Evolutionary conservation across 2,329 filamentous ascomycete species (phyloP).

Genomic region (Calonectria henricotiae): DNA sequence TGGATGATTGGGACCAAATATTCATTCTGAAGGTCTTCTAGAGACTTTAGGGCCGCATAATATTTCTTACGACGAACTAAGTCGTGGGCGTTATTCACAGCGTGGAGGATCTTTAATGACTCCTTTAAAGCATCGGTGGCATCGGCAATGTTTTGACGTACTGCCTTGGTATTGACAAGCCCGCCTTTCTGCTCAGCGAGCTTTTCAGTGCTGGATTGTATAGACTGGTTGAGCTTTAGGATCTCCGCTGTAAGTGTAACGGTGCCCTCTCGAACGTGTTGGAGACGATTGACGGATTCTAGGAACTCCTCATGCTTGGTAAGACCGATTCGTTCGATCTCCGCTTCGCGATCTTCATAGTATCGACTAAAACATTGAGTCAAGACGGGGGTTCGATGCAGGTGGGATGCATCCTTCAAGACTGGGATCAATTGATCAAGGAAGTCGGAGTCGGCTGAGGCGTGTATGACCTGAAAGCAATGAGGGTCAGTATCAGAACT

Average conservation of each 20-base stretch:
- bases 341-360: constrained; percentile 87
- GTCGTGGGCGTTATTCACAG: constrained; percentile 95
- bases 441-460: constrained; percentile 92
- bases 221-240: constrained; percentile 91
- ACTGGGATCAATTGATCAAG: constrained; percentile 96
- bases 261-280: constrained; percentile 91
- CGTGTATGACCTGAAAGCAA: constrained; percentile 84
- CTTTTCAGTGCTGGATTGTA: constrained; percentile 94
- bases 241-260: constrained; percentile 93
- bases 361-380: constrained; percentile 82
- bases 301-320: constrained; percentile 98
- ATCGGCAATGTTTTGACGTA: constrained; percentile 96
- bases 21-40: constrained; percentile 97
- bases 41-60: constrained; percentile 92
- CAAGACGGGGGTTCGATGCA: constrained; percentile 81
- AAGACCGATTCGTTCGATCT: constrained; percentile 95
- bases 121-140: constrained; percentile 90
- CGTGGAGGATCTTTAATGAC: constrained; percentile 91
- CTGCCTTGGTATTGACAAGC: constrained; percentile 90
- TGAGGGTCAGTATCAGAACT: constrained; percentile 36
- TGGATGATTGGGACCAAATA: constrained; percentile 82
- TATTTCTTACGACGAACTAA: constrained; percentile 94
- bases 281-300: constrained; percentile 92
- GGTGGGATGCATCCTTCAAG: constrained; percentile 88
- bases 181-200: constrained; percentile 95